Evolutionary conservation across 2,329 filamentous ascomycete species (phyloP).

Genomic region (Endoconidiophora polonica): DNA sequence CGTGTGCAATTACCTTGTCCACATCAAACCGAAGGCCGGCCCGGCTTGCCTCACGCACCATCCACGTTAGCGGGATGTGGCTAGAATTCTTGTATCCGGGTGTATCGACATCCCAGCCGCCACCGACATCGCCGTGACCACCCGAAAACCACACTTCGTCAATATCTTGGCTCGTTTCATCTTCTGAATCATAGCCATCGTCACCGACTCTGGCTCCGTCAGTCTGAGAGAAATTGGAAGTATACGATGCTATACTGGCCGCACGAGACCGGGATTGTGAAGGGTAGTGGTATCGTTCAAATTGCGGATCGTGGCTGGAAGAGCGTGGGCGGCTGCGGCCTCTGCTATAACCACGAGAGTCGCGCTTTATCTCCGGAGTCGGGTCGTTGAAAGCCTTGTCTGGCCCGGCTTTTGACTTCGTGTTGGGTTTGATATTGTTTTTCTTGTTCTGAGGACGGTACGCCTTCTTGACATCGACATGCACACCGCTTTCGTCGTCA

Average conservation of each 20-base stretch:
- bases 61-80: slow-evolving; percentile 54
- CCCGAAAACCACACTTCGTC: slow-evolving; percentile 71
- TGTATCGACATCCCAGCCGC: slow-evolving; percentile 46
- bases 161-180: slow-evolving; percentile 48
- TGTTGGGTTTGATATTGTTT: background rate
- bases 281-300: slow-evolving; percentile 17
- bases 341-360: background rate
- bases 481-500: slow-evolving; percentile 1
- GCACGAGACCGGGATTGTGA: slow-evolving; percentile 20
- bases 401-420: background rate
- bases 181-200: slow-evolving; percentile 26
- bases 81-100: slow-evolving; percentile 43
- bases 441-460: background rate
- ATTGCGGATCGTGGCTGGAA: slow-evolving; percentile 7
- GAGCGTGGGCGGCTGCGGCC: background rate
- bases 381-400: slow-evolving; percentile 7
- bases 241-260: background rate
- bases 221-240: background rate
- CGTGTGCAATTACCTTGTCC: slow-evolving; percentile 48
- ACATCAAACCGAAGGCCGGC: slow-evolving; percentile 57
- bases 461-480: background rate
- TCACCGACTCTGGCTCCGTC: background rate
- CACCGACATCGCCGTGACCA: slow-evolving; percentile 63
- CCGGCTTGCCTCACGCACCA: slow-evolving; percentile 40
- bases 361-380: no score